Conservation (phyloP, 768 basidiomycete genomes). For the Dentipellis fragilis region DNA sequence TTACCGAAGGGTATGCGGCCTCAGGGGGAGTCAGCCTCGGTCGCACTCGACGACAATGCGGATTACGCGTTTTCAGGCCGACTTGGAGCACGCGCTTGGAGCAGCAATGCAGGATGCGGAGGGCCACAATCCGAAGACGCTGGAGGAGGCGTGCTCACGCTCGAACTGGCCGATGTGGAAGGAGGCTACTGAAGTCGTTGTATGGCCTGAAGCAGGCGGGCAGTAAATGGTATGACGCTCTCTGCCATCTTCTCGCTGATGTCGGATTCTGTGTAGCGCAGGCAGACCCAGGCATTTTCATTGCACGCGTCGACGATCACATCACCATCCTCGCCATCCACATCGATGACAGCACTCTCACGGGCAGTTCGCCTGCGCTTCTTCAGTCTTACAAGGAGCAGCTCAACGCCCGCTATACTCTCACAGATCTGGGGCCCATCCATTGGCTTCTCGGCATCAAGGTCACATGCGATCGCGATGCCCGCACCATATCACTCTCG, state of each 20-base stretch:
- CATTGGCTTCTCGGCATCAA: conserved; percentile 6
- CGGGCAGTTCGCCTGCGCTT: not conserved
- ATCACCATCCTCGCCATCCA: not conserved
- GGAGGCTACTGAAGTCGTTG: conserved; percentile 15
- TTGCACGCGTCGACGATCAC: not conserved
- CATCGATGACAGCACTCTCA: not conserved
- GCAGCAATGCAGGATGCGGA: not conserved
- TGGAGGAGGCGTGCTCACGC: conserved; percentile 15
- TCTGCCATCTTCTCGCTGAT: not conserved
- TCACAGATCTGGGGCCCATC: conserved; percentile 2
- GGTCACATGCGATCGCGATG: not conserved
- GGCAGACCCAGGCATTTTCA: not conserved
- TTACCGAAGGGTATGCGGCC: not conserved
- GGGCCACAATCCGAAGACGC: not conserved
- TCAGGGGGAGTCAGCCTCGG: not conserved
- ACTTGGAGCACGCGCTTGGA: not conserved
- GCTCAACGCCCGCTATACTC: not conserved
- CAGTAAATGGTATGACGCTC: not conserved
- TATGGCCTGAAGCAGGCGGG: not conserved
- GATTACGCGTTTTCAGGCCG: not conserved
- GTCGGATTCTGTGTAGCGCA: not conserved
- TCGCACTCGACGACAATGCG: not conserved
- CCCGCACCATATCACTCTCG: conserved; percentile 16
- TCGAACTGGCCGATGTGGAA: conserved; percentile 20
- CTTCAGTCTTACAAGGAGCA: not conserved